phyloP scores from a whole-genome alignment of 441 rosid species.

The Gossypium schwendimanii region DNA sequence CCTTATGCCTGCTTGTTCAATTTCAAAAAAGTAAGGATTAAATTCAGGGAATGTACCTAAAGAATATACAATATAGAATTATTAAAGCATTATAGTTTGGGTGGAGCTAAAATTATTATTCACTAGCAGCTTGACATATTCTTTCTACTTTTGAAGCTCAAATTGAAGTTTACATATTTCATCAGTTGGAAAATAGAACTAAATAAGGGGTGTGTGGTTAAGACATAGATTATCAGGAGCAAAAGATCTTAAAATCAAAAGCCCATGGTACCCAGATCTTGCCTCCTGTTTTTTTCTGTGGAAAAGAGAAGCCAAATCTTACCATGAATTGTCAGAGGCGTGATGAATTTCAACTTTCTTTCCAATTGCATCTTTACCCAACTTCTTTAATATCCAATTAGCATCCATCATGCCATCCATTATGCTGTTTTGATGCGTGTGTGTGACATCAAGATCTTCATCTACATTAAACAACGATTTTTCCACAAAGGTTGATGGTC shows the following conservation, averaged over 20 bases:
- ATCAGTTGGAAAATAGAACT: not conserved
- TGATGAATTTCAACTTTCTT: slow-evolving; percentile 32
- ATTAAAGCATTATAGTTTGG: not conserved
- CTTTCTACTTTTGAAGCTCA: not conserved
- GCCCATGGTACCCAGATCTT: not conserved
- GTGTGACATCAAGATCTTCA: slow-evolving; percentile 22
- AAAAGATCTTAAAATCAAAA: not conserved
- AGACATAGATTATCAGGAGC: not conserved
- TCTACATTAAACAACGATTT: slow-evolving; percentile 50
- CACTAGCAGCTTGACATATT: not conserved
- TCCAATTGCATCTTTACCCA: slow-evolving; percentile 27
- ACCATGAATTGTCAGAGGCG: slow-evolving; percentile 83
- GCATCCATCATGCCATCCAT: slow-evolving; percentile 87
- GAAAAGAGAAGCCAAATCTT: slow-evolving; percentile 20
- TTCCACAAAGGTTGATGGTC: slow-evolving; percentile 56
- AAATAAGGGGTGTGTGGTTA: not conserved
- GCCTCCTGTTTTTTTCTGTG: not conserved
- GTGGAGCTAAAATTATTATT: not conserved
- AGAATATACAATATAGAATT: not conserved
- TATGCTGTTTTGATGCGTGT: slow-evolving; percentile 48
- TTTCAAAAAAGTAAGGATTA: not conserved
- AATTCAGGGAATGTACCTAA: not conserved
- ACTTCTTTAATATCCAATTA: slow-evolving; percentile 81
- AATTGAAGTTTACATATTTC: not conserved
- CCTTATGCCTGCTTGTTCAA: slow-evolving; percentile 63